Base-by-base conservation (phyloP, 2,329 filamentous ascomycete genomes). In the Penicillium paneum region DNA sequence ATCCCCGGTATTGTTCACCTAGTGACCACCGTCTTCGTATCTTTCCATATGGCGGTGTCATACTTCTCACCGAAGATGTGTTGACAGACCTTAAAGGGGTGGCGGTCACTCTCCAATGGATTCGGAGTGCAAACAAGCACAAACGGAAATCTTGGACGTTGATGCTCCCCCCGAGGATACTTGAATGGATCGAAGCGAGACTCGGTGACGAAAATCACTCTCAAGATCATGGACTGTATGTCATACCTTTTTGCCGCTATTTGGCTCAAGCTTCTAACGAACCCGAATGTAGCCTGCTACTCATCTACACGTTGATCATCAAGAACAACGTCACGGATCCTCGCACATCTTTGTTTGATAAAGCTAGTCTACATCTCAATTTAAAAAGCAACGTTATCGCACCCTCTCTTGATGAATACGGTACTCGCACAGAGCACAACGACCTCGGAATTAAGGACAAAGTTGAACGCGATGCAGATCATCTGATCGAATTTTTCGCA, bases 31-130 rank as follows among this genome's bases (percentile, higher is more conserved):
- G 71, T 26, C 64, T 73, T 54, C 68, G 71, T 13, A 56, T 78
- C 5, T 76, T 78, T 29, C 70, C 71, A 7, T 57, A 67, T 42
- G 74, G 74, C 8, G 63, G 59, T 8, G 70, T 70, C 1, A 66
- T 76, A 26, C 64, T 78, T 7, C 55, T 78, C 15, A 76, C 76
- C 1, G 74, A 77, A 54, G 74, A 75, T 41, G 62, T 73, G 12
- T 69, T 56, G 49, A 57, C 40, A 21, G 64, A 73, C 8, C 62
- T 68, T 0, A 58, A 67, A 17, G 63, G 54, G 19, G 64, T 71
- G 1, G 43, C 72, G 2, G 58, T 67, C 5, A 64, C 75, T 3
- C 52, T 78, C n/a, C 56, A 57, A 15, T 77, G 74, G 74, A 74
- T 76, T 49, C 62, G 49, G 28, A 32, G 58, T 8, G 60, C 40